Conservation (phyloP, 1,284 basidiomycete genomes). For the Heterobasidion irregulare region DNA sequence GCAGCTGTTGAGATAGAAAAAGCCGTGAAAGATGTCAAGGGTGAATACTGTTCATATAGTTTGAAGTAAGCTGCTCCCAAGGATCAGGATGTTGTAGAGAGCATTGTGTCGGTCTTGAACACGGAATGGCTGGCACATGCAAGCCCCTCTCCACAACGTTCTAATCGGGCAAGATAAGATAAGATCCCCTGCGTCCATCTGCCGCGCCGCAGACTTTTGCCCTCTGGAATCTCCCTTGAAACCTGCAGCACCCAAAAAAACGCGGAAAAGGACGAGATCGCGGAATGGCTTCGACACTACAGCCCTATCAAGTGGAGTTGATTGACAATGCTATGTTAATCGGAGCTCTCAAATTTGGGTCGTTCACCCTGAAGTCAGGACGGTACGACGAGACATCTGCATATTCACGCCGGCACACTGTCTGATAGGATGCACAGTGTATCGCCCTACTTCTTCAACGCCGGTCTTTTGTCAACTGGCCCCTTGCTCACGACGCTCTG, state of each 20-base stretch:
- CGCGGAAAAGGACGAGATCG: neutral
- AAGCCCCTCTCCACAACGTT: too few species aligned
- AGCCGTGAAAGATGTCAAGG: too few species aligned
- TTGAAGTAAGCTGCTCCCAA: too few species aligned
- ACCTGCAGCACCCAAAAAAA: neutral
- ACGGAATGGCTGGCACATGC: too few species aligned
- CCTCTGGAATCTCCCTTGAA: neutral
- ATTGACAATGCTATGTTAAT: conserved; percentile 39
- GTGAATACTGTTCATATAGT: too few species aligned
- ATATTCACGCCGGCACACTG: neutral
- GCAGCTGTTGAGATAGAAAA: too few species aligned
- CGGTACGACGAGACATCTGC: conserved; percentile 44
- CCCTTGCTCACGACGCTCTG: conserved; percentile 76
- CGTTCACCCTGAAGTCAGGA: conserved; percentile 91
- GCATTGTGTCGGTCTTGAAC: too few species aligned
- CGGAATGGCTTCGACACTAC: conserved; percentile 13
- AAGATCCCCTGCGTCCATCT: neutral
- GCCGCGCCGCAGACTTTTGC: too few species aligned
- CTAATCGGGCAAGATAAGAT: neutral
- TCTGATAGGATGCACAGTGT: conserved; percentile 34
- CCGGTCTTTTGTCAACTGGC: conserved; percentile 82
- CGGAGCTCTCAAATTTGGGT: conserved; percentile 81
- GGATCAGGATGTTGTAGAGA: too few species aligned
- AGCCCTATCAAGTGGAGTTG: conserved; percentile 35
- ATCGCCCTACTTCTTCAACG: conserved; percentile 98